Evolutionary conservation across 495 filamentous ascomycete genomes (phyloP).

Genomic region (Letharia columbiana): DNA sequence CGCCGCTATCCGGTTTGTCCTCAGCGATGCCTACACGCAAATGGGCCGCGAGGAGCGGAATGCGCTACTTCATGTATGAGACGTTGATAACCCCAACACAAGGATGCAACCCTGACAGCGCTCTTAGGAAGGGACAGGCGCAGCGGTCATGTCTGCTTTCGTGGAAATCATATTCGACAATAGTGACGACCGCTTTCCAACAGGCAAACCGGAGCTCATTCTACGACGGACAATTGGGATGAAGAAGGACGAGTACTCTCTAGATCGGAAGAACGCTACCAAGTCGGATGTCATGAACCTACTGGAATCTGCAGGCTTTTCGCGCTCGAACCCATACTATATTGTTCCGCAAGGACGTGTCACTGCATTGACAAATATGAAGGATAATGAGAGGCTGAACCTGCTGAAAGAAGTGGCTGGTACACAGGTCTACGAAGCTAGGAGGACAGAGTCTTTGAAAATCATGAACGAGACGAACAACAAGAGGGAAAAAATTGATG

Average conservation of each 20-base stretch:
- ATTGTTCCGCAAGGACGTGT: slow-evolving; percentile 97
- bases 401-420: slow-evolving; percentile 95
- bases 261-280: slow-evolving; percentile 92
- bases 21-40: slow-evolving; percentile 95
- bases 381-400: slow-evolving; percentile 79
- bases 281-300: slow-evolving; percentile 93
- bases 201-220: slow-evolving; percentile 80
- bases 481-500: slow-evolving; percentile 90
- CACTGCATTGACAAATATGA: slow-evolving; percentile 96
- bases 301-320: slow-evolving; percentile 92
- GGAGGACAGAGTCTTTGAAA: slow-evolving; percentile 79
- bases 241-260: slow-evolving; percentile 97
- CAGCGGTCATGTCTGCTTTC: slow-evolving; percentile 97
- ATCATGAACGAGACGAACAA: slow-evolving; percentile 97
- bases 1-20: slow-evolving; percentile 94
- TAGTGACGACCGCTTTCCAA: slow-evolving; percentile 89
- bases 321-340: slow-evolving; percentile 96
- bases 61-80: slow-evolving; percentile 71
- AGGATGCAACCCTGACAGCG: slow-evolving; percentile 3
- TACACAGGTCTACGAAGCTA: slow-evolving; percentile 91
- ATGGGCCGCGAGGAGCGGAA: slow-evolving; percentile 94
- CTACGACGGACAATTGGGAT: slow-evolving; percentile 88
- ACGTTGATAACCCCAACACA: not conserved
- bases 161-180: slow-evolving; percentile 99
- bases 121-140: slow-evolving; percentile 78